phyloP scores from a whole-genome alignment of 2,329 filamentous ascomycete species.

The Monosporascus ibericus region DNA sequence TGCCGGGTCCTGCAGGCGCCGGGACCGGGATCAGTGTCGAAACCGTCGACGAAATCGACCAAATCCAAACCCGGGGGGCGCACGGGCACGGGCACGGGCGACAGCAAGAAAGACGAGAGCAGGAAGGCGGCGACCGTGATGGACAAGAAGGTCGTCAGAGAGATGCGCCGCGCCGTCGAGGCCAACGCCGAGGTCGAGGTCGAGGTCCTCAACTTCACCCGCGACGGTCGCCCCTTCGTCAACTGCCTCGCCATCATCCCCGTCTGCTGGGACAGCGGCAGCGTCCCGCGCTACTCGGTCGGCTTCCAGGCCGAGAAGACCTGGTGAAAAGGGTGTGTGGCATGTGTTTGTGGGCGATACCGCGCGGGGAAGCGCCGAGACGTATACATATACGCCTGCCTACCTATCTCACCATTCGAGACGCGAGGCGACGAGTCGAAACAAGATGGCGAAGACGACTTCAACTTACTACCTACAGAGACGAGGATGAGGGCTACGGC shows the following conservation, averaged over 20 bases:
- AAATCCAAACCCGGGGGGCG: no score
- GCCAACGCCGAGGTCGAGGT: slow-evolving; percentile 40
- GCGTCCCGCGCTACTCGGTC: slow-evolving; percentile 65
- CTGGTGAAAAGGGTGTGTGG: slow-evolving; percentile 7
- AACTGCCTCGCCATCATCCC: slow-evolving; percentile 85
- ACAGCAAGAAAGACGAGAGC: background rate
- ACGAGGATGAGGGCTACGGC: no score
- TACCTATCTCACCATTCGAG: no score
- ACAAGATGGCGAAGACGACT: no score
- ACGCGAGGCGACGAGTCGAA: no score
- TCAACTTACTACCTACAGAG: no score
- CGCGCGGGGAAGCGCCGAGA: background rate
- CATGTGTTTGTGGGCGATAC: background rate
- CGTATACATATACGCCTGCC: no score
- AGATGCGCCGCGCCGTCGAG: slow-evolving; percentile 41
- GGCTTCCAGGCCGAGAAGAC: slow-evolving; percentile 65
- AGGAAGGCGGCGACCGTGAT: slow-evolving; percentile 33
- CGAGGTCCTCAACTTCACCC: slow-evolving; percentile 70
- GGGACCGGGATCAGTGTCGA: no score
- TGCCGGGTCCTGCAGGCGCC: slow-evolving; percentile 81
- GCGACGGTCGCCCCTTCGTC: slow-evolving; percentile 72
- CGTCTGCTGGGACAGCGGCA: slow-evolving; percentile 55
- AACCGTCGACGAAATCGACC: no score
- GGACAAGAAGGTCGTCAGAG: slow-evolving; percentile 57
- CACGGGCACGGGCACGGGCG: background rate